Evolutionary conservation across 345 rosid species (phyloP).

Genomic region (Triadica sebifera): DNA sequence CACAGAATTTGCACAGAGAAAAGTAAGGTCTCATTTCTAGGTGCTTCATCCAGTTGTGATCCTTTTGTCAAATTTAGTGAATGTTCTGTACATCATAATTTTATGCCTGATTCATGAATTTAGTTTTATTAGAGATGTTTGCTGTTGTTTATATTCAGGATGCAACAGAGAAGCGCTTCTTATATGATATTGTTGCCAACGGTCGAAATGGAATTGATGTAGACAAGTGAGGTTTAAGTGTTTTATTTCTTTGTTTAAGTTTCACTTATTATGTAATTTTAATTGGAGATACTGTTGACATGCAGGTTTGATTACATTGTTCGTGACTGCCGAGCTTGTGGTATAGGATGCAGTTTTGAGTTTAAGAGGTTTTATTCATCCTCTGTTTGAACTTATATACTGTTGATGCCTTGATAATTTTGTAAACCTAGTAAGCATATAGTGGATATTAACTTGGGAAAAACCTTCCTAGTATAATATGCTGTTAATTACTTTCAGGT

Average conservation of each 20-base stretch:
- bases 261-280: neutral
- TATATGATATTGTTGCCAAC: conserved; percentile 96
- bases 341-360: conserved; percentile 79
- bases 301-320: conserved; percentile 90
- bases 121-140: conserved; percentile 6
- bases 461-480: conserved; percentile 13
- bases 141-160: conserved; percentile 36
- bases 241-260: conserved; percentile 1
- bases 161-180: conserved; percentile 60
- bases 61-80: conserved; percentile 11
- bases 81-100: conserved; percentile 10
- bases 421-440: neutral
- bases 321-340: conserved; percentile 95
- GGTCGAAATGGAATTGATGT: conserved; percentile 97
- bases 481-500: conserved; percentile 46
- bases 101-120: conserved; percentile 10
- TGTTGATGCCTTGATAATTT: neutral
- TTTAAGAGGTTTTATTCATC: conserved; percentile 58
- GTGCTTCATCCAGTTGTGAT: conserved; percentile 6
- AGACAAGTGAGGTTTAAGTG: conserved; percentile 52
- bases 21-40: conserved; percentile 39
- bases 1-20: conserved; percentile 49
- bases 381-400: conserved; percentile 5
- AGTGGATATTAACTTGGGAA: neutral
- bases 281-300: neutral